These are phyloP conservation scores for Lathyrus sativus DNA, from an alignment of 306 rosid species.

Conservation along the genomic window DNA sequence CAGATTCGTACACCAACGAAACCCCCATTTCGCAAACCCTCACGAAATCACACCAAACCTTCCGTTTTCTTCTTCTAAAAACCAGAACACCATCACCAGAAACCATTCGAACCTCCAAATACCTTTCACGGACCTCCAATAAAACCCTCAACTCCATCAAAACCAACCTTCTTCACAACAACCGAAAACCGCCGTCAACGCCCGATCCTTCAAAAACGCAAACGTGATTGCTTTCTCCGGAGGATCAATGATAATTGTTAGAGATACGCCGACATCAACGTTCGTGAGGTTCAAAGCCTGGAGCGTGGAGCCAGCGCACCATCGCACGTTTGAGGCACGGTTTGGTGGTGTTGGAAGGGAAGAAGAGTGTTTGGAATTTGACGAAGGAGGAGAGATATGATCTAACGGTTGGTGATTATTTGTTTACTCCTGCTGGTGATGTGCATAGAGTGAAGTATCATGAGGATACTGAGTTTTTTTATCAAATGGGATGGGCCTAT, in stretches of 20 bases:
- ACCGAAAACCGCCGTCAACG: too few relatives aligned
- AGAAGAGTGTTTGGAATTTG: conserved; percentile 86
- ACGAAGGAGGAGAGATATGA: conserved; percentile 69
- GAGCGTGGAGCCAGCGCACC: conserved; percentile 91
- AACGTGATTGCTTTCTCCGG: too few relatives aligned
- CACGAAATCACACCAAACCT: too few relatives aligned
- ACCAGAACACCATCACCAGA: too few relatives aligned
- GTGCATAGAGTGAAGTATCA: conserved; percentile 78
- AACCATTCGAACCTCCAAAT: too few relatives aligned
- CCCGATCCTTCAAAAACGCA: too few relatives aligned
- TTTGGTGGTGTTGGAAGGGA: conserved; percentile 74
- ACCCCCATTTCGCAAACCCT: too few relatives aligned
- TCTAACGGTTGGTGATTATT: conserved; percentile 66
- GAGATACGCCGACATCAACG: conserved; percentile 85
- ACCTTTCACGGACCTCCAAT: too few relatives aligned
- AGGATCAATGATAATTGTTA: conserved; percentile 77
- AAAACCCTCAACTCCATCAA: too few relatives aligned
- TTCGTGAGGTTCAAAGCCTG: conserved; percentile 76
- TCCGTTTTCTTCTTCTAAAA: too few relatives aligned
- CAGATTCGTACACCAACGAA: too few relatives aligned
- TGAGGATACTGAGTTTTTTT: conserved; percentile 79
- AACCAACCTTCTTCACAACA: too few relatives aligned
- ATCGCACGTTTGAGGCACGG: conserved; percentile 90
- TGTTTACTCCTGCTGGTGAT: conserved; percentile 79
- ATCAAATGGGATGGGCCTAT: conserved; percentile 99